Evolutionary conservation across 805 yeast genomes (phyloP), one percentile per base, ranked within the genome.

Genomic region (Tetrapisispora phaffii): DNA sequence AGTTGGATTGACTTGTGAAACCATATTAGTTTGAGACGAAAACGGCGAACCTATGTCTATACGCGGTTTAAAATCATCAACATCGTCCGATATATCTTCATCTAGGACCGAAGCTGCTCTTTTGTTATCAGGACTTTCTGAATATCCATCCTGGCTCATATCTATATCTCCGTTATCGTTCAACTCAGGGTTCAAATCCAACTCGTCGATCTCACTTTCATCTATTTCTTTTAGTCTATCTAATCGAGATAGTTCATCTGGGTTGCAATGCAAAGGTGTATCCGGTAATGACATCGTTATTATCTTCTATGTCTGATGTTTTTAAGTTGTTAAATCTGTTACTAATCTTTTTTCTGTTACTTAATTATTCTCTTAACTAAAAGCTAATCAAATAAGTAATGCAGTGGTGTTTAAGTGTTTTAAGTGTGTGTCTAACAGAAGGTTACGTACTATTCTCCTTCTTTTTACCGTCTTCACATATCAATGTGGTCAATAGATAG

Each of bases 1-100:
- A 12, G 22, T 20, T 2, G 42, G 29, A 3, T 41, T 23, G 16
- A 46, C 23, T 15, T 45, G 29, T 3, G 42, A 23, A 24, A 50
- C 34, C 33, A 50, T 46, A 10, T 38, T 38, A 15, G 52, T 47
- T 21, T 47, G 39, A 1, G 65, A 58, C 3, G 62, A 59, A 41
- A 60, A 62, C 2, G 67, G 67, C 0, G 66, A 59, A 10, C 47
- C 45, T 10, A 62, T 44, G 43, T 61, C 57, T 4, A 62, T 50
- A 17, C 50, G 45, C 4, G 67, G 67, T 45, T 50, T 51, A 34
- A 57, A 62, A 46, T 61, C 66, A 22, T 60, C 62, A 2, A 52
- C 49, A 40, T 56, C 52, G 42, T 62, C 67, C 37, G 52, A 60
- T 34, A 46, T 42, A 12, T 39, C 41, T 21, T 47, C 47, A 16